Conservation (phyloP, 805 yeast species). For the Maudiozyma bulderi region DNA sequence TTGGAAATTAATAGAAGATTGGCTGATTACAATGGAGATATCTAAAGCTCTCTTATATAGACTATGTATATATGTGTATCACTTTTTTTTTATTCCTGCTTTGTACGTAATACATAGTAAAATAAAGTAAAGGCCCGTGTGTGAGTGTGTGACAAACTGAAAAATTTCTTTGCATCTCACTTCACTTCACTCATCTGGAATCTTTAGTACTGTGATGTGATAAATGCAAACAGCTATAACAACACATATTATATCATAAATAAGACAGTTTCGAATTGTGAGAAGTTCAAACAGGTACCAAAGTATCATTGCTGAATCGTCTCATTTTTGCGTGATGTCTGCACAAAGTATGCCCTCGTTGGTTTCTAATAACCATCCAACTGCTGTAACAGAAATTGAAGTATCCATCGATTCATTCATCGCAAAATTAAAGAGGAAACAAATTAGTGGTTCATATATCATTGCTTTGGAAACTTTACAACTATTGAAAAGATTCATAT, state of each 20-base stretch:
- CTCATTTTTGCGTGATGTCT: conserved; percentile 6
- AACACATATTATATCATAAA: no score
- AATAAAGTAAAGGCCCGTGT: no score
- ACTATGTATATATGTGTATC: background rate
- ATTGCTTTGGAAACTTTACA: conserved; percentile 86
- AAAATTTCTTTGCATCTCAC: no score
- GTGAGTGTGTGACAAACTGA: no score
- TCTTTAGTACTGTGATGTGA: no score
- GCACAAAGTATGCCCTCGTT: conserved; percentile 5
- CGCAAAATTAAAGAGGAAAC: conserved; percentile 70
- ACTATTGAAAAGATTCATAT: conserved; percentile 74
- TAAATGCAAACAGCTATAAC: no score
- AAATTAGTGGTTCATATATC: conserved; percentile 66
- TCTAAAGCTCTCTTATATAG: conserved; percentile 1
- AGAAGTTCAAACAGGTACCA: no score
- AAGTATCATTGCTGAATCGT: no score
- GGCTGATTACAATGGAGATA: conserved; percentile 26
- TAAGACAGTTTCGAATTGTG: no score
- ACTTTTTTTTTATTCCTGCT: background rate
- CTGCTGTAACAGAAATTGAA: conserved; percentile 27
- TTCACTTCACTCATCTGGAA: no score
- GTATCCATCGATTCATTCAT: conserved; percentile 36
- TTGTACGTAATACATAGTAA: background rate
- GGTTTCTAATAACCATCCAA: background rate
- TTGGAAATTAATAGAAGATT: conserved; percentile 20